Base-by-base conservation (phyloP, 208 protist genomes). In the Endotrypanum monterogeii region DNA sequence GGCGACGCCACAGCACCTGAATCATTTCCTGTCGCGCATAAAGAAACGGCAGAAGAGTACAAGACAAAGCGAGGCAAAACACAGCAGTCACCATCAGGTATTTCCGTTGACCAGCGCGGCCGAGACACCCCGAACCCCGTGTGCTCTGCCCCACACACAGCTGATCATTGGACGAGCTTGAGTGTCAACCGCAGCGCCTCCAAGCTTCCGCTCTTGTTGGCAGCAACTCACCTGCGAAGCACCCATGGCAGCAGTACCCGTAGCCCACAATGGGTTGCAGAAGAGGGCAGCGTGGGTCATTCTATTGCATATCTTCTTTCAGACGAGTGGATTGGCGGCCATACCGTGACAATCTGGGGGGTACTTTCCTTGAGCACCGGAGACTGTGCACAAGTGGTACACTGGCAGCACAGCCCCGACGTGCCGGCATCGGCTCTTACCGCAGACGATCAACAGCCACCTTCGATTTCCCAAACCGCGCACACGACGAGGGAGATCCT, bases 311-410 rank as follows among this genome's bases (percentile, higher is more conserved):
- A 73, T 14, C 35, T 60, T 9, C 35, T 73, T 25, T 60, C 55
- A 3, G 51, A 62, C 18, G 32, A 61, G 20, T 16, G 18, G 46
- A 58, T 12, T 46, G 50, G 28, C 2, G 50, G 28, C 28, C 30
- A 58, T 2, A 32, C 61, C 12, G 2, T 39, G 39, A 71, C 51
- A 8, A 56, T 71, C 35, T 70, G 54, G 52, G 68, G 75, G 23
- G 75, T 74, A 2, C 70, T 66, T 25, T 62, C 51, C 2, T 35
- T 48, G 39, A 44, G 41, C 20, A 32, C 3, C 23, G 68, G 56
- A 1, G 52, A 46, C 60, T 79, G 75, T 37, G 48, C 70, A 58
- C 75, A 79, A 50, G 68, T 79, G 7, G 61, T 79, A 39, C 62
- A 65, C 50, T 79, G 67, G 68, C 57, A 46, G 14, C 51, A 46